Conservation (phyloP, 1,284 basidiomycete genomes). For the Irpex sp. region DNA sequence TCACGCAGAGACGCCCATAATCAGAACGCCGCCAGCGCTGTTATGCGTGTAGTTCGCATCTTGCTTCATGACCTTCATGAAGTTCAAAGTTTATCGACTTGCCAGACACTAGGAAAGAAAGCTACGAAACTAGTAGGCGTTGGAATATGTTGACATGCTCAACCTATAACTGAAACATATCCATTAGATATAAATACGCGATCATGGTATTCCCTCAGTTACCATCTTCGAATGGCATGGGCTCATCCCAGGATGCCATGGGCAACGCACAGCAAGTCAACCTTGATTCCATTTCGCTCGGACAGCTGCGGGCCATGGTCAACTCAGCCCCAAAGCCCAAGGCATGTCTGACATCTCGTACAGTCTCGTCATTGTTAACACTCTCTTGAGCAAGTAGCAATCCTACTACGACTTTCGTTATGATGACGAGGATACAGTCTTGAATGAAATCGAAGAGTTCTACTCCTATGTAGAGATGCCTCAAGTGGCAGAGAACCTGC, state of each 20-base stretch:
- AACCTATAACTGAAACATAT: neutral
- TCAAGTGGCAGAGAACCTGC: constrained; percentile 84
- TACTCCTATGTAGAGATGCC: constrained; percentile 97
- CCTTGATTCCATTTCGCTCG: constrained; percentile 75
- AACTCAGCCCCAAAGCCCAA: constrained; percentile 71
- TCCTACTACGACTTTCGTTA: constrained; percentile 87
- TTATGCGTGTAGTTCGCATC: neutral
- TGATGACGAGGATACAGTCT: constrained; percentile 92
- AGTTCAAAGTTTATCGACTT: neutral
- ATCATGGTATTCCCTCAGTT: constrained; percentile 28
- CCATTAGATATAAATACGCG: neutral
- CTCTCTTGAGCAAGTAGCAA: constrained; percentile 51
- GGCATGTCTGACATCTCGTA: constrained; percentile 34
- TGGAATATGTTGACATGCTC: neutral
- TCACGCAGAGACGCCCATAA: neutral
- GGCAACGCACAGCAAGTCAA: constrained; percentile 21
- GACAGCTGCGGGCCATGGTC: constrained; percentile 77
- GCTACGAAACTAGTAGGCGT: neutral
- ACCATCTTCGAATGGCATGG: constrained; percentile 18
- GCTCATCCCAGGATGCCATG: constrained; percentile 19
- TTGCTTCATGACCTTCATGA: constrained; percentile 1
- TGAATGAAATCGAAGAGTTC: constrained; percentile 97
- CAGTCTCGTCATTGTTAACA: constrained; percentile 12
- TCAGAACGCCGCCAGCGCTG: neutral
- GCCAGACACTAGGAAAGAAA: neutral